Conservation (phyloP, 164 flowering plant genomes). For the Macadamia tetraphylla region DNA sequence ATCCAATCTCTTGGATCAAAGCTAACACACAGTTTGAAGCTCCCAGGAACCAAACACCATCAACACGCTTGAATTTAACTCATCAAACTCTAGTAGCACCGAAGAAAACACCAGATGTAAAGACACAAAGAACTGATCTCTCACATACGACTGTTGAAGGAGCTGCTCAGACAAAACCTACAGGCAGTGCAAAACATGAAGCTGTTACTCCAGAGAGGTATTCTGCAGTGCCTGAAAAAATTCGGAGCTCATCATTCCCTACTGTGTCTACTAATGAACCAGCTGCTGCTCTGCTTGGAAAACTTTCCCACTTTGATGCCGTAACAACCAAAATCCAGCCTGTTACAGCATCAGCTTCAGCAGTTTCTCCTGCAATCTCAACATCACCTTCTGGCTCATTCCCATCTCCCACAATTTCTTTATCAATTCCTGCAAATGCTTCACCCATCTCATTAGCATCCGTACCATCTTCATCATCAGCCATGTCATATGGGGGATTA, state of each 20-base stretch:
- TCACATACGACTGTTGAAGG: constrained; percentile 15
- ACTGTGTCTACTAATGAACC: constrained; percentile 14
- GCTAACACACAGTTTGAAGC: constrained; percentile 19
- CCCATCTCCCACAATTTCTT: neutral
- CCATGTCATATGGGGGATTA: constrained; percentile 7
- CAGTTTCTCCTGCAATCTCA: constrained; percentile 16
- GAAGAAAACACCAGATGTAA: constrained; percentile 14
- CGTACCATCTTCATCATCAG: constrained; percentile 13
- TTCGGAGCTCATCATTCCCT: constrained; percentile 10
- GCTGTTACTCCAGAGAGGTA: constrained; percentile 12
- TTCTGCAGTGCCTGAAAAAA: constrained; percentile 13
- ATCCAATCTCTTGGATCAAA: constrained; percentile 15
- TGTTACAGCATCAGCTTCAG: constrained; percentile 15
- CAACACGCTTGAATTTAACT: constrained; percentile 10
- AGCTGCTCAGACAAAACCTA: constrained; percentile 12
- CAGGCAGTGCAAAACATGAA: constrained; percentile 22
- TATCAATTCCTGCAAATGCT: neutral
- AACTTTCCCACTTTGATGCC: constrained; percentile 13
- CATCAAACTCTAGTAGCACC: constrained; percentile 12
- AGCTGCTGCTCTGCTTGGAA: constrained; percentile 13
- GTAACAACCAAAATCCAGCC: constrained; percentile 22
- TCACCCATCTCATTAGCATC: constrained; percentile 14
- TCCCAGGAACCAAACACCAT: constrained; percentile 12
- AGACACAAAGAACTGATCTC: constrained; percentile 9
- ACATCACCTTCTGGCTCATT: constrained; percentile 13